Evolutionary conservation across 192 early-diverging fungal genomes (phyloP), one percentile per base, ranked within the genome.

Genomic region (Podila verticillata): DNA sequence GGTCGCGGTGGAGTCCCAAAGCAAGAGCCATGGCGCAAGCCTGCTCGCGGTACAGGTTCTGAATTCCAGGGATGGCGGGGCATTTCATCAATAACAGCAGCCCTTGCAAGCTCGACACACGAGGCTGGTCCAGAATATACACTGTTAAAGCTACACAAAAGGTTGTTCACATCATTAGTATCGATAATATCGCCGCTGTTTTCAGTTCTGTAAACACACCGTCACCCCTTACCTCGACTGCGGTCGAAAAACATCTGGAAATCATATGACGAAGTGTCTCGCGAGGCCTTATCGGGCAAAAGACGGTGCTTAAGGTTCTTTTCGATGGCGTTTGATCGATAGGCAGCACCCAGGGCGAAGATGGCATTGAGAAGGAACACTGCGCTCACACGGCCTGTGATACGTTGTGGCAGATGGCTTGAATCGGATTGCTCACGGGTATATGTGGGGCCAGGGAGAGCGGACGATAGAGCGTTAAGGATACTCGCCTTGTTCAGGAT

Each of bases 21-120:
- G 77, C 54, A 28, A 80, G 70, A 13, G 66, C 77, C 77, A 80
- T 80, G 48, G 77, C 77, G 29, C 77, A 80, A n/a, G 77, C 70
- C 35, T 80, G 77, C 24, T 80, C 77, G 28, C 77, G 77, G n/a
- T 72, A 80, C 3, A 80, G 31, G 28, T 80, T 80, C 28, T 80
- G 77, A 22, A 72, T 72, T 22, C 77, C 77, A 5, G 77, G 69
- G 15, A 80, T 72, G 0, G 70, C 61, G 9, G 77, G 77, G 56
- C 77, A 80, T 8, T 80, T 80, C 77, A 80, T 80, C 8, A 80
- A n/a, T 5, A 80, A 54, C 1, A 80, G 51, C 19, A 80, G 28
- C 13, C 77, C 77, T 35, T 80, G 77, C 6, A 80, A 61, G 24
- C 61, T 80, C 0, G 77, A 72, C 10, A 80, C 63, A 26, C 77